Base-by-base conservation (phyloP, 768 basidiomycete species). In the Termitomyces sp. region DNA sequence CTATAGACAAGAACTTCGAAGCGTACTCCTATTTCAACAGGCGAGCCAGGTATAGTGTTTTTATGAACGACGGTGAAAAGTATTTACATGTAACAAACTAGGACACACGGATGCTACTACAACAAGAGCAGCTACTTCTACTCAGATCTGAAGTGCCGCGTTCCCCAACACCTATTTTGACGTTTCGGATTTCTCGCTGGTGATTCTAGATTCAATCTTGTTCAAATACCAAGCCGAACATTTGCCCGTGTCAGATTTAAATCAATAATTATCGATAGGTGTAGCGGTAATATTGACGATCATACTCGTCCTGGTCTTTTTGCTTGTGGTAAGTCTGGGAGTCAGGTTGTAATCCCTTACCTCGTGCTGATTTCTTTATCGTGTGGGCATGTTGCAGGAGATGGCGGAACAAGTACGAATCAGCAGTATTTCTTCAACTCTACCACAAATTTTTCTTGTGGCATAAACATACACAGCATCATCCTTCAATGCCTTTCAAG, bases 141-240 rank as follows among this genome's bases (percentile, higher is more conserved):
- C 54, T 21, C 61, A 67, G 42, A 70, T 71, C 44, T 62, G 63
- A 60, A 69, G 51, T 57, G 63, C 59, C 5, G 60, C 59, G 17
- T 68, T 66, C 14, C 64, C 66, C 27, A 61, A 68, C 42, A 63
- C 61, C 17, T 67, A 64, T 32, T 67, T 70, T 52, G 65, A 70
- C 41, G 65, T 66, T 39, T 68, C 68, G 7, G 61, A 71, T 61
- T 70, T 63, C 61, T 63, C 21, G 64, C 66, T 53, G 68, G 66
- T 19, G 68, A 69, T 46, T 66, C 65, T 45, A 59, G 67, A 32
- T 68, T 68, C 58, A 71, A 72, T 61, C 66, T 72, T 42, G 67
- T 72, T 41, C 68, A 67, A 44, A 41, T 70, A 34, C 6, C 12
- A 37, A 65, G 61, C 28, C 49, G 52, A 25, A 65, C 68, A 1